Conservation (phyloP, 2,329 filamentous ascomycete genomes). For the Arthroderma sp. region DNA sequence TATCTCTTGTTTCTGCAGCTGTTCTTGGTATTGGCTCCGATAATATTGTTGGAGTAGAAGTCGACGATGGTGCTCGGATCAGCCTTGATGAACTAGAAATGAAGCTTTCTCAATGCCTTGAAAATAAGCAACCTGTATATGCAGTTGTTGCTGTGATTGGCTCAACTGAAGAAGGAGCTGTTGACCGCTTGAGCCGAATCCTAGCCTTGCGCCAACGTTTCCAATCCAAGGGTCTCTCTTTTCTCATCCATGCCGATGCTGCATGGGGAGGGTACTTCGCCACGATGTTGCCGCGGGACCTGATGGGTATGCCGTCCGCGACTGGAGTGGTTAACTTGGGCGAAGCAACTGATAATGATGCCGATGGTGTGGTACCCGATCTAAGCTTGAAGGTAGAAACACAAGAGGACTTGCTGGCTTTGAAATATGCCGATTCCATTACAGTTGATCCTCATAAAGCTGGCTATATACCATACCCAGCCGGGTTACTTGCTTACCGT, state of each 20-base stretch:
- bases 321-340: slow-evolving; percentile 77
- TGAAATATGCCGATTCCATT: slow-evolving; percentile 32
- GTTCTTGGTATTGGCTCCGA: slow-evolving; percentile 34
- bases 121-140: slow-evolving; percentile 24
- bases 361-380: slow-evolving; percentile 24
- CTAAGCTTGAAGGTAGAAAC: slow-evolving; percentile 23
- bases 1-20: slow-evolving; percentile 15
- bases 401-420: slow-evolving; percentile 11
- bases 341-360: slow-evolving; percentile 34
- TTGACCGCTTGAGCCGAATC: slow-evolving; percentile 30
- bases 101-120: slow-evolving; percentile 20
- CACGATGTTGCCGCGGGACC: slow-evolving; percentile 46
- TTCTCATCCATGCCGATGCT: slow-evolving; percentile 36
- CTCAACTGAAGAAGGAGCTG: slow-evolving; percentile 37
- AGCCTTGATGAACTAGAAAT: slow-evolving; percentile 22
- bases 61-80: slow-evolving; percentile 30
- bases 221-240: slow-evolving; percentile 32
- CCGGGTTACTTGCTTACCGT: slow-evolving; percentile 32
- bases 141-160: slow-evolving; percentile 36
- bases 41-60: slow-evolving; percentile 28
- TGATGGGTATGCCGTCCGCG: slow-evolving; percentile 82
- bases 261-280: slow-evolving; percentile 41
- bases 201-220: slow-evolving; percentile 29
- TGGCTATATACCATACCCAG: slow-evolving; percentile 37
- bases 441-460: slow-evolving; percentile 39